Conservation (phyloP, 2,329 filamentous ascomycete species). For the Sordariomycetes sp. region DNA sequence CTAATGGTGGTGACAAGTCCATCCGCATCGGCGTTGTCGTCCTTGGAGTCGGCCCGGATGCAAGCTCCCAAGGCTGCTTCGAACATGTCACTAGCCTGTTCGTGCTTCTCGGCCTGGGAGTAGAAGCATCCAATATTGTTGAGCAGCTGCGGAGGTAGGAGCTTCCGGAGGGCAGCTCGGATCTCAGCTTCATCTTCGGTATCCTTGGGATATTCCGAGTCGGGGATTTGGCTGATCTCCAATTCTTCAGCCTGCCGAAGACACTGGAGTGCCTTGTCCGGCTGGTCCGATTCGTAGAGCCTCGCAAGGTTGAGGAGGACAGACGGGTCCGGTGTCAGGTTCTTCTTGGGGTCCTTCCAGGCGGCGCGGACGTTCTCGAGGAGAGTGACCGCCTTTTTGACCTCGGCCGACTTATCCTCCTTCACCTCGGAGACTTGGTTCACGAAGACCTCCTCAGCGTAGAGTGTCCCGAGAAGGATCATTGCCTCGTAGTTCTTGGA, state of each 20-base stretch:
- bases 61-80: constrained; percentile 86
- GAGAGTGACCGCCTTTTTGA: constrained; percentile 75
- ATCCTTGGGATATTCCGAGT: constrained; percentile 54
- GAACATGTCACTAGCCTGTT: constrained; percentile 75
- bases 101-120: constrained; percentile 75
- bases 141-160: constrained; percentile 79
- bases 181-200: constrained; percentile 45
- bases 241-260: constrained; percentile 86
- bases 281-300: constrained; percentile 75
- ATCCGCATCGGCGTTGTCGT: constrained; percentile 72
- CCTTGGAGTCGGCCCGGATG: constrained; percentile 66
- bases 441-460: constrained; percentile 87
- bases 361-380: constrained; percentile 75
- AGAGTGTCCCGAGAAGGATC: constrained; percentile 81
- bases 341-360: constrained; percentile 91
- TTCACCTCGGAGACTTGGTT: constrained; percentile 60
- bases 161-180: constrained; percentile 56
- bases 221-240: constrained; percentile 67
- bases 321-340: constrained; percentile 67
- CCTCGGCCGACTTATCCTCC: constrained; percentile 79
- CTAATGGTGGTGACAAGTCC: constrained; percentile 91
- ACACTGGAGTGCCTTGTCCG: constrained; percentile 87
- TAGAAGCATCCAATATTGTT: constrained; percentile 98
- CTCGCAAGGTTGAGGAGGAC: constrained; percentile 87
- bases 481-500: constrained; percentile 79